phyloP scores from a whole-genome alignment of 2,329 filamentous ascomycete species.

The Tolypocladium ophioglossoides region DNA sequence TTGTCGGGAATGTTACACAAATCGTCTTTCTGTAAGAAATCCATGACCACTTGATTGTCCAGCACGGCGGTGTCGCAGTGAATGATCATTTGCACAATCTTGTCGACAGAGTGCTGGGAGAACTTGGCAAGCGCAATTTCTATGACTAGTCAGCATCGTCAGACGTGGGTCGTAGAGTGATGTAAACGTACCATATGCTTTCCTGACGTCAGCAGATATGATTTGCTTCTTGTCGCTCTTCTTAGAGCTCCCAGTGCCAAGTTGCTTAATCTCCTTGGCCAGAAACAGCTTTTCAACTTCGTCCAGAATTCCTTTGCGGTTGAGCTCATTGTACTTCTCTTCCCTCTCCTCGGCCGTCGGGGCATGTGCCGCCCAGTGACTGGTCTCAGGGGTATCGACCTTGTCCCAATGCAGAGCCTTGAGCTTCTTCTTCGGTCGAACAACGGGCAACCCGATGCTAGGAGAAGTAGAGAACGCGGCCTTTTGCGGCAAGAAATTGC shows the following conservation, averaged over 20 bases:
- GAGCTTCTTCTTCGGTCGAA: constrained; percentile 96
- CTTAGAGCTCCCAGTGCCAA: constrained; percentile 61
- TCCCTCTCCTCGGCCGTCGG: constrained; percentile 83
- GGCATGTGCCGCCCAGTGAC: constrained; percentile 82
- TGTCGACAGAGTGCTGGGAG: constrained; percentile 73
- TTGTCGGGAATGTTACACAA: constrained; percentile 90
- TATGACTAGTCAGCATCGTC: constrained; percentile 11
- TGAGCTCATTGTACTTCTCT: constrained; percentile 90
- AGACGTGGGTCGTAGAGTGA: neutral
- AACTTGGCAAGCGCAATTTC: constrained; percentile 92
- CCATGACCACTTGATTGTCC: constrained; percentile 88
- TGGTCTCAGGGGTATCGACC: constrained; percentile 83
- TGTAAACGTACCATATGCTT: constrained; percentile 60
- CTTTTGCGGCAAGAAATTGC: constrained; percentile 63
- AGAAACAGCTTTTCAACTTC: constrained; percentile 97
- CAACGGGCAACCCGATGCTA: constrained; percentile 63
- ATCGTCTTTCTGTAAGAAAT: constrained; percentile 88
- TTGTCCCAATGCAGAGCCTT: constrained; percentile 99
- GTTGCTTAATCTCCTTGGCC: constrained; percentile 89
- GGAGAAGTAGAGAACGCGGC: constrained; percentile 41
- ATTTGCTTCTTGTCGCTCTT: constrained; percentile 97
- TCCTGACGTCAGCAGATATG: constrained; percentile 81
- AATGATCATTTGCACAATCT: constrained; percentile 85
- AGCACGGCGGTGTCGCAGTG: constrained; percentile 86
- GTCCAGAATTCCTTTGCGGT: constrained; percentile 88